phyloP scores from a whole-genome alignment of 805 yeast genomes.

The Lipomyces starkeyi region DNA sequence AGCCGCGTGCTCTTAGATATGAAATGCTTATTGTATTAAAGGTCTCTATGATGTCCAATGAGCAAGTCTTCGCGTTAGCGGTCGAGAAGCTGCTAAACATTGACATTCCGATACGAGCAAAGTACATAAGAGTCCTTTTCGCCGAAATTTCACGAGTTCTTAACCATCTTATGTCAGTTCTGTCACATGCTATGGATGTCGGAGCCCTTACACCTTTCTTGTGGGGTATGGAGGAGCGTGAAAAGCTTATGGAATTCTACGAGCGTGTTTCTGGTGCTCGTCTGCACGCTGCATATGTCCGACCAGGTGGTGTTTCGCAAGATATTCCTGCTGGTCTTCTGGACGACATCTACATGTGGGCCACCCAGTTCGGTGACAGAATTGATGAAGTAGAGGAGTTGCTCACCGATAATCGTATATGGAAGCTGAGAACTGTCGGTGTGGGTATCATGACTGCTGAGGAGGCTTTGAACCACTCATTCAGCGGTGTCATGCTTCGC shows the following conservation, averaged over 20 bases:
- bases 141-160: slow-evolving; percentile 85
- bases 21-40: background rate
- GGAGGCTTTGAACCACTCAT: slow-evolving; percentile 80
- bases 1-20: slow-evolving; percentile 44
- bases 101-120: slow-evolving; percentile 84
- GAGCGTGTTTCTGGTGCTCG: slow-evolving; percentile 92
- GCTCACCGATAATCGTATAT: slow-evolving; percentile 87
- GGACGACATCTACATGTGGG: slow-evolving; percentile 95
- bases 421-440: slow-evolving; percentile 85
- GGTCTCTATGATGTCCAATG: slow-evolving; percentile 84
- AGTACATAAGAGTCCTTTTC: slow-evolving; percentile 82
- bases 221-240: slow-evolving; percentile 95
- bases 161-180: slow-evolving; percentile 84
- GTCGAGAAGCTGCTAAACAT: slow-evolving; percentile 83
- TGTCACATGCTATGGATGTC: slow-evolving; percentile 91
- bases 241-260: slow-evolving; percentile 89
- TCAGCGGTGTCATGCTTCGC: slow-evolving; percentile 88
- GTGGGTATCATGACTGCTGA: slow-evolving; percentile 84
- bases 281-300: slow-evolving; percentile 82
- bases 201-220: slow-evolving; percentile 92
- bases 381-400: slow-evolving; percentile 89
- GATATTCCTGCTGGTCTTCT: slow-evolving; percentile 84
- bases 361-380: slow-evolving; percentile 93
- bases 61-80: slow-evolving; percentile 80
- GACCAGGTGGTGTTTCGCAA: slow-evolving; percentile 93